Evolutionary conservation across 768 basidiomycete species (phyloP).

Genomic region (Leccinum broughii): DNA sequence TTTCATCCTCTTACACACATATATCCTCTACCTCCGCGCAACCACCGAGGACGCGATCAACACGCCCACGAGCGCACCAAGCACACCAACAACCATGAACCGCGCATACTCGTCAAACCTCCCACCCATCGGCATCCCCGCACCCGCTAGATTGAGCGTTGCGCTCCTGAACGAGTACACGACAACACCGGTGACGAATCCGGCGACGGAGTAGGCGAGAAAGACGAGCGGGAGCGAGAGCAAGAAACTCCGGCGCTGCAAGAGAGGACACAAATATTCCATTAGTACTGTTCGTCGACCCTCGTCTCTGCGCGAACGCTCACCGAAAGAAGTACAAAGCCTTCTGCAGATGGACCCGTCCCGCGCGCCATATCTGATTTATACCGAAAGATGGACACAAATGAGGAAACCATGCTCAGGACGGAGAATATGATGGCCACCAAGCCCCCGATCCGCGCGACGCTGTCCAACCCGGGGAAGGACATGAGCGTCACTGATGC

Average conservation of each 20-base stretch:
- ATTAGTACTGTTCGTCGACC: not conserved
- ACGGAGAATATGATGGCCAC: slow-evolving; percentile 69
- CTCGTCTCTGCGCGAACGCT: slow-evolving; percentile 16
- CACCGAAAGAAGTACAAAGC: slow-evolving; percentile 56
- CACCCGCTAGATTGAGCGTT: slow-evolving; percentile 38
- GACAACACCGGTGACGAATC: slow-evolving; percentile 63
- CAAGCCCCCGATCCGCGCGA: slow-evolving; percentile 64
- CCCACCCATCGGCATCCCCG: slow-evolving; percentile 32
- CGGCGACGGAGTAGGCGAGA: slow-evolving; percentile 67
- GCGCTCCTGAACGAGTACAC: slow-evolving; percentile 64
- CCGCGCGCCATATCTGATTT: slow-evolving; percentile 64
- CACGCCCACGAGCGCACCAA: slow-evolving; percentile 65
- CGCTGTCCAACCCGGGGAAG: slow-evolving; percentile 68
- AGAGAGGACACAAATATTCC: not conserved
- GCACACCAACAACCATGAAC: slow-evolving; percentile 61
- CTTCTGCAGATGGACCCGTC: slow-evolving; percentile 46
- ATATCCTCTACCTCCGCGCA: slow-evolving; percentile 18
- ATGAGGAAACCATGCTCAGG: slow-evolving; percentile 66
- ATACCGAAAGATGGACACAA: slow-evolving; percentile 68
- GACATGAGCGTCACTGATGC: slow-evolving; percentile 81
- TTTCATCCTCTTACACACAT: not conserved
- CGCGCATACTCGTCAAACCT: slow-evolving; percentile 61
- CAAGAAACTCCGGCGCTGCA: slow-evolving; percentile 52
- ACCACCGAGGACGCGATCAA: slow-evolving; percentile 52
- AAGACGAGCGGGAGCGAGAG: slow-evolving; percentile 76